phyloP scores from a whole-genome alignment of 2,329 filamentous ascomycete species.

The Endoconidiophora polonica region DNA sequence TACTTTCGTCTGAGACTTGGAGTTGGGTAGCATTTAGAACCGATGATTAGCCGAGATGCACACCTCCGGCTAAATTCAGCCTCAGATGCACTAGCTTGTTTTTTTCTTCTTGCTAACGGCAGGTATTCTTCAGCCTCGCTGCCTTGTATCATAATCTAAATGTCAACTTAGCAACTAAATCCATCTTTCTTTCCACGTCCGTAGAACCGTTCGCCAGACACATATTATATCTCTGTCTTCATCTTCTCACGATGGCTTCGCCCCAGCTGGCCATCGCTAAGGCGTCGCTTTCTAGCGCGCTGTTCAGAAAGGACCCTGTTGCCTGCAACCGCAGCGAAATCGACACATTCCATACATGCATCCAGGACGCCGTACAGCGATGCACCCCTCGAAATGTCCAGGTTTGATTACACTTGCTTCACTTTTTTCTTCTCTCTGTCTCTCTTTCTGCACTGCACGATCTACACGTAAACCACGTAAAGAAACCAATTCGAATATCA shows the following conservation, averaged over 20 bases:
- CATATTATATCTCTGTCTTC: background rate
- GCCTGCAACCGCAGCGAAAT: slow-evolving; percentile 53
- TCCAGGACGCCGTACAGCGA: slow-evolving; percentile 48
- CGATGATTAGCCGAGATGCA: background rate
- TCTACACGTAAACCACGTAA: background rate
- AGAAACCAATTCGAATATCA: background rate
- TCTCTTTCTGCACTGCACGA: too few relatives aligned
- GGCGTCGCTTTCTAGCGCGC: slow-evolving; percentile 56
- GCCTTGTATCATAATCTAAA: too few relatives aligned
- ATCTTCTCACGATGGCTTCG: slow-evolving; percentile 23
- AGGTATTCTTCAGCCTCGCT: too few relatives aligned
- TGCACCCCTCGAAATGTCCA: slow-evolving; percentile 73
- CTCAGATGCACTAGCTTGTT: background rate
- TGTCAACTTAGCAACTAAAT: too few relatives aligned
- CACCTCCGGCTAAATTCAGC: background rate
- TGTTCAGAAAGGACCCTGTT: slow-evolving; percentile 58
- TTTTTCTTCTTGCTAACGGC: background rate
- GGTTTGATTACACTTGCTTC: slow-evolving; percentile 45
- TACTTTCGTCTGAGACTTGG: too few relatives aligned
- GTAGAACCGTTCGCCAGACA: background rate
- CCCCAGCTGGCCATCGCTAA: slow-evolving; percentile 63
- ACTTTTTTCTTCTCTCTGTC: slow-evolving; percentile 12
- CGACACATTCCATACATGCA: slow-evolving; percentile 47
- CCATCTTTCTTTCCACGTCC: too few relatives aligned
- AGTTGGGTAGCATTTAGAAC: too few relatives aligned